Base-by-base conservation (phyloP, 495 filamentous ascomycete genomes). In the Neurospora tetraspora region DNA sequence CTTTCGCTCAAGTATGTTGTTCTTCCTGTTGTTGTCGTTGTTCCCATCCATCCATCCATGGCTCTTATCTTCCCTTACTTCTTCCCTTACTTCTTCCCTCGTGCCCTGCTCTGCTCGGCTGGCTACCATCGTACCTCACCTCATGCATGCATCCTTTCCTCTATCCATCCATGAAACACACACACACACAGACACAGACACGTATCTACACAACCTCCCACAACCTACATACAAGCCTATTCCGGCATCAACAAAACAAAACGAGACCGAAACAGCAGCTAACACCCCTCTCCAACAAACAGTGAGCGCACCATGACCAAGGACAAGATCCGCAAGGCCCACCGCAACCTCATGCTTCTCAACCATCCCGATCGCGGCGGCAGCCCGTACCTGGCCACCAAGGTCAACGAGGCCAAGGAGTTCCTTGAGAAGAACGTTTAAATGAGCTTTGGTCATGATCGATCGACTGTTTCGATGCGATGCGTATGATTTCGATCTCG, bases 281-380 rank as follows among this genome's bases (percentile, higher is more conserved):
- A 65, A 69, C 69, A 39, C 12, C 23, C 12, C 27, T 31, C 12
- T 34, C 11, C 53, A 36, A 38, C 69, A 34, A 69, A 78, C 73
- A 98, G 95, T 70, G 96, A 98, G 81, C 88, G 93, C 68, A 88
- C 88, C 73, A 74, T 97, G 76, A 94, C 89, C 71, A 97, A 96
- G 83, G 93, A 97, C 47, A 94, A 95, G 75, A 86, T 99, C 69
- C 92, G 96, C 78, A 98, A 98, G 85, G 94, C 95, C 75, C 96
- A 99, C 84, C 90, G 96, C 40, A 93, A 92, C 73, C 90, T 98
- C 70, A 99, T 99, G 96, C 88, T 99, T 70, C 85, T 96, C 74
- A 99, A 99, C 84, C 96, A 99, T 83, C 96, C 96, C 39, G 96
- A 99, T 83, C 93, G 96, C 74, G 96, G 96, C 70, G 96, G 96